Base-by-base conservation (phyloP, 371 early-diverging fungal genomes). In the Lichtheimia corymbifera region DNA sequence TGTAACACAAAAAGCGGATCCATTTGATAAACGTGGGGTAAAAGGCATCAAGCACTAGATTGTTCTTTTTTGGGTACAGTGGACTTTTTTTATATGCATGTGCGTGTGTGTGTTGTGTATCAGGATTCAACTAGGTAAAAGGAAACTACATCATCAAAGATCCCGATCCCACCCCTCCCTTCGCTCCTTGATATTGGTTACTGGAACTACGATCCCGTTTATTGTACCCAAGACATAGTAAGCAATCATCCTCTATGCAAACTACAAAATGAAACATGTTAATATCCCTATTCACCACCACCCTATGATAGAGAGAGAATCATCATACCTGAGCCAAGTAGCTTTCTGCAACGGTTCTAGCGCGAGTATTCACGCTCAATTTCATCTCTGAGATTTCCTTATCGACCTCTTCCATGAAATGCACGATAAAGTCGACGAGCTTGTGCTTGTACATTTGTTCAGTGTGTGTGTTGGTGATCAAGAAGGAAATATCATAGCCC, bases 311-410 rank as follows among this genome's bases (percentile, higher is more conserved):
- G n/a, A n/a, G n/a, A n/a, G n/a, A n/a, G n/a, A n/a, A 47, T 18
- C 0, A 13, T 54, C 27, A 43, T 81, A 85, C 87, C 80, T 86
- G 79, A 30, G 74, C 71, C 47, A 88, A 71, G 65, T 84, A 93
- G 45, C 90, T 85, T 72, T 96, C 94, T 5, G 96, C 94, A 14
- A 97, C 96, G 49, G 88, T 91, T 82, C 98, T 93, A 4, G 97
- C 97, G 27, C 98, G 86, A 40, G 95, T 91, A 71, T 97, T 97
- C 55, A 98, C 83, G 71, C 92, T 91, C 66, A 98, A 80, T 74
- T 96, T 96, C 97, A 98, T 97, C 72, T 97, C 97, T 66, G 91
- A 91, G 64, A 98, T 98, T 73, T 98, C 98, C 85, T 95, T 97
- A 76, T 98, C 98, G 24, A 98, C 96, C 61, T 95, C 97, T 73